Evolutionary conservation across 2,329 filamentous ascomycete species (phyloP).

Genomic region (Colletotrichum somersetense): DNA sequence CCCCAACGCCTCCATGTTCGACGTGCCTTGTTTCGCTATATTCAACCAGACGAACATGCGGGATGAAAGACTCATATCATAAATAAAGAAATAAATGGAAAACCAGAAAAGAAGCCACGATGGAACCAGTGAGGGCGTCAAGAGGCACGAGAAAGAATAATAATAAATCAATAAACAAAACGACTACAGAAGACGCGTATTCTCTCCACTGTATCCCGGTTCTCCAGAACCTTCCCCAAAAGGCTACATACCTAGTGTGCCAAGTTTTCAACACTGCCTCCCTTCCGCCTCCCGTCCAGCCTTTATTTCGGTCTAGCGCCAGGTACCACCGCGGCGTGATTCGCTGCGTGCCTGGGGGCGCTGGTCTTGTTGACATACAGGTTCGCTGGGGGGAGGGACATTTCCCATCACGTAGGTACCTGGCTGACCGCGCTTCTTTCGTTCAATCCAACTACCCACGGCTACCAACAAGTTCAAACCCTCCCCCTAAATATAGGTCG

Average conservation of each 20-base stretch:
- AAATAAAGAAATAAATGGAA: no score
- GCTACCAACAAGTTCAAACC: neutral
- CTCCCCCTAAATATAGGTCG: constrained; percentile 6
- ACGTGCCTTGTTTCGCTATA: neutral
- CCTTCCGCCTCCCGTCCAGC: neutral
- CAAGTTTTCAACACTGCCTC: constrained; percentile 12
- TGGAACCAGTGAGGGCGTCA: no score
- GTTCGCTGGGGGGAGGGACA: neutral
- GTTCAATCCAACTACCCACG: no score
- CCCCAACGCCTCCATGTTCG: neutral
- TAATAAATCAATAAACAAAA: neutral
- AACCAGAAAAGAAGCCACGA: no score
- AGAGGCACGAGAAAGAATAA: neutral
- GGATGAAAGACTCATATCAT: neutral
- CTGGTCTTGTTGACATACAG: no score
- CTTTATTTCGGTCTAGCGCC: constrained; percentile 18
- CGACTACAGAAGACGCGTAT: neutral
- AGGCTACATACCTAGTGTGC: neutral
- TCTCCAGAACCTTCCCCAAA: neutral
- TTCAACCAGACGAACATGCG: neutral
- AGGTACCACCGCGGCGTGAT: constrained; percentile 21
- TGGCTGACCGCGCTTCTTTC: neutral
- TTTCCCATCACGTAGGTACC: neutral
- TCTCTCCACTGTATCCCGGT: neutral
- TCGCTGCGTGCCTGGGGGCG: constrained; percentile 16